Percentiles rank a stretch among this genome's conserved stretches.
Evolutionary conservation across 2,329 filamentous ascomycete genomes (phyloP).

Genomic region (Diplodia seriata): DNA sequence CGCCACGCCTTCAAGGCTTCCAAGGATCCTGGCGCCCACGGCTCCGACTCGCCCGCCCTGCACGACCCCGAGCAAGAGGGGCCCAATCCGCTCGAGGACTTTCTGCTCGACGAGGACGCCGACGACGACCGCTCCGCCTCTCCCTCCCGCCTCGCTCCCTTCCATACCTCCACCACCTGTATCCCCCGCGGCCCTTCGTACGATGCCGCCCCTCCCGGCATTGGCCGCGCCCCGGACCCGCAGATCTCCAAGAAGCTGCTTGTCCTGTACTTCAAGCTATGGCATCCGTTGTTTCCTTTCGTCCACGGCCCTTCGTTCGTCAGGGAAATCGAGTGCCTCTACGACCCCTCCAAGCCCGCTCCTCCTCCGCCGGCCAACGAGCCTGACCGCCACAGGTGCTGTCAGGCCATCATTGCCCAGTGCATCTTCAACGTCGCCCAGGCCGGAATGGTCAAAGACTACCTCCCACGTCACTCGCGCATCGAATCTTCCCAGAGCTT

Average conservation of each 20-base stretch:
- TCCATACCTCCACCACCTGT: neutral
- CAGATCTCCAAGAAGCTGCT: slow-evolving; percentile 14
- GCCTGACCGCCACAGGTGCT: slow-evolving; percentile 29
- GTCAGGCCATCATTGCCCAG: slow-evolving; percentile 30
- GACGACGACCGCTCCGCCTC: neutral
- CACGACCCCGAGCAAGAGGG: slow-evolving; percentile 26
- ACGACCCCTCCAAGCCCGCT: slow-evolving; percentile 27
- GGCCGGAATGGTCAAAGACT: slow-evolving; percentile 19
- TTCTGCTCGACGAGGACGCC: slow-evolving; percentile 28
- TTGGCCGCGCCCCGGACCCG: slow-evolving; percentile 27
- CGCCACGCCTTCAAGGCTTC: slow-evolving; percentile 31
- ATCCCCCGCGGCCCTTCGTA: slow-evolving; percentile 28
- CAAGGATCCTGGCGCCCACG: slow-evolving; percentile 10
- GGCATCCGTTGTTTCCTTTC: slow-evolving; percentile 65
- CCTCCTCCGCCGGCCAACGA: slow-evolving; percentile 9
- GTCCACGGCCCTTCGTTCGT: slow-evolving; percentile 62
- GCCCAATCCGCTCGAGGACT: slow-evolving; percentile 30
- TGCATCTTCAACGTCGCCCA: slow-evolving; percentile 31
- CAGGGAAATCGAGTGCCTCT: slow-evolving; percentile 35
- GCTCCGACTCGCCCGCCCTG: slow-evolving; percentile 2
- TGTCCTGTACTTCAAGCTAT: slow-evolving; percentile 60
- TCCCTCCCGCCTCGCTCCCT: neutral
- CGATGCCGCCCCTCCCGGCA: slow-evolving; percentile 29
- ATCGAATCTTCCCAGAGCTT: slow-evolving; percentile 32
- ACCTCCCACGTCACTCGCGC: slow-evolving; percentile 28